Evolutionary conservation across 169 alveolate species (phyloP).

Genomic region (Plasmodium knowlesi): DNA sequence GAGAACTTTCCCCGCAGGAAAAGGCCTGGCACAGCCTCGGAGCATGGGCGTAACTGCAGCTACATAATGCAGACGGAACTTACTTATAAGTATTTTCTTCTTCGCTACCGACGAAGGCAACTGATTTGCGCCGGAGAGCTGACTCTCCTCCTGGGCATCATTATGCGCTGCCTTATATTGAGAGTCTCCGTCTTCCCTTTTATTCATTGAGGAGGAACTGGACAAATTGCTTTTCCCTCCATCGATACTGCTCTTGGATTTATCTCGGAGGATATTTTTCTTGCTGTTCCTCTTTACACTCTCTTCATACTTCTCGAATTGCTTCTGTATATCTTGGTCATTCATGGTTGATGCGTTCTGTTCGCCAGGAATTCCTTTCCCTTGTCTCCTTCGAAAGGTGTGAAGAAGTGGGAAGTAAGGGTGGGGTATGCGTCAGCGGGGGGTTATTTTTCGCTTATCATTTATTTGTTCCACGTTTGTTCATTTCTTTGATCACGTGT

Average conservation of each 20-base stretch:
- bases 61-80: not conserved
- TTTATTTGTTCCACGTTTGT: not conserved
- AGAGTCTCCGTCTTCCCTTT: conserved; percentile 12
- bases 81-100: conserved; percentile 36
- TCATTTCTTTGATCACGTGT: not conserved
- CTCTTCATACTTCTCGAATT: conserved; percentile 25
- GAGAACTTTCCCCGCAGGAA: not conserved
- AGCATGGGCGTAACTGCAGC: not conserved
- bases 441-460: not conserved
- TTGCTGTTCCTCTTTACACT: conserved; percentile 18
- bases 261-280: not conserved
- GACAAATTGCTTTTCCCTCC: not conserved
- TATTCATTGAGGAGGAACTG: conserved; percentile 18
- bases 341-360: conserved; percentile 16
- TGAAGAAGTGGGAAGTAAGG: not conserved
- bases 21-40: not conserved
- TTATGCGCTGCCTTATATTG: not conserved
- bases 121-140: not conserved
- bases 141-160: conserved; percentile 1
- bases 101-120: not conserved
- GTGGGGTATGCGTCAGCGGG: not conserved
- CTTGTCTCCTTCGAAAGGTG: conserved; percentile 64
- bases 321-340: conserved; percentile 31
- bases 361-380: conserved; percentile 41
- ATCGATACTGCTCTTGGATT: not conserved